Percentiles rank a stretch among this genome's conserved stretches.
Evolutionary conservation across 192 early-diverging fungal genomes (phyloP).

Genomic region (Phycomyces nitens): DNA sequence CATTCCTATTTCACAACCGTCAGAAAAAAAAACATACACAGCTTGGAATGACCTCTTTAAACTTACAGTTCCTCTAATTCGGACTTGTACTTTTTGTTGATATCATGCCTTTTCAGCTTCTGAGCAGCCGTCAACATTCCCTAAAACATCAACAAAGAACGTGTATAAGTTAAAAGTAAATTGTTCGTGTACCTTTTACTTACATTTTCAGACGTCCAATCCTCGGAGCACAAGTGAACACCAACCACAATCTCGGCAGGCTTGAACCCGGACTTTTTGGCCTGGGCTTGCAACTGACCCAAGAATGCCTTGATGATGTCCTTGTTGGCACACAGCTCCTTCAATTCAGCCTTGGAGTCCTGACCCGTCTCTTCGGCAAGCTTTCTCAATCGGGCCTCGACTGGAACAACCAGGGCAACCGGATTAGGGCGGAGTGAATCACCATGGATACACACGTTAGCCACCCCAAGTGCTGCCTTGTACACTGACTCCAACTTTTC

Average conservation of each 20-base stretch:
- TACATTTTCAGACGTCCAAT: slow-evolving; percentile 86
- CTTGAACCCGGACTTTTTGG: slow-evolving; percentile 65
- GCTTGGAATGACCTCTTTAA: not conserved
- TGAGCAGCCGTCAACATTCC: slow-evolving; percentile 90
- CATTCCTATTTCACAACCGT: slow-evolving; percentile 57
- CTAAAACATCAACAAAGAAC: slow-evolving; percentile 53
- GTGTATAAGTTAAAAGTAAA: too few species aligned
- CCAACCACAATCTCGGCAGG: slow-evolving; percentile 68
- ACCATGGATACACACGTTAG: slow-evolving; percentile 76
- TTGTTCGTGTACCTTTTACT: not conserved
- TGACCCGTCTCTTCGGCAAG: slow-evolving; percentile 43
- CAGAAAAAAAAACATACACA: not conserved
- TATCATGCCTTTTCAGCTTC: slow-evolving; percentile 83
- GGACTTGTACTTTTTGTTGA: slow-evolving; percentile 60
- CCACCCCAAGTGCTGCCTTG: slow-evolving; percentile 64
- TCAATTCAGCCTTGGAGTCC: slow-evolving; percentile 41
- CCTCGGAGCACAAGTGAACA: slow-evolving; percentile 65
- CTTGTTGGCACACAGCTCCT: slow-evolving; percentile 47
- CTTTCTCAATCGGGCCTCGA: slow-evolving; percentile 51
- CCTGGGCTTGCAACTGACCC: slow-evolving; percentile 44
- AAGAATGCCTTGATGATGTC: slow-evolving; percentile 53
- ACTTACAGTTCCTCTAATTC: slow-evolving; percentile 56
- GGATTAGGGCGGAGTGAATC: slow-evolving; percentile 68
- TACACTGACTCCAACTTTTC: slow-evolving; percentile 93
- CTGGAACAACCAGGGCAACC: slow-evolving; percentile 73